Percentiles rank a stretch among this genome's conserved stretches.
phyloP scores from a whole-genome alignment of 176 grass and related monocot genomes.

The Oryza glumipatula region DNA sequence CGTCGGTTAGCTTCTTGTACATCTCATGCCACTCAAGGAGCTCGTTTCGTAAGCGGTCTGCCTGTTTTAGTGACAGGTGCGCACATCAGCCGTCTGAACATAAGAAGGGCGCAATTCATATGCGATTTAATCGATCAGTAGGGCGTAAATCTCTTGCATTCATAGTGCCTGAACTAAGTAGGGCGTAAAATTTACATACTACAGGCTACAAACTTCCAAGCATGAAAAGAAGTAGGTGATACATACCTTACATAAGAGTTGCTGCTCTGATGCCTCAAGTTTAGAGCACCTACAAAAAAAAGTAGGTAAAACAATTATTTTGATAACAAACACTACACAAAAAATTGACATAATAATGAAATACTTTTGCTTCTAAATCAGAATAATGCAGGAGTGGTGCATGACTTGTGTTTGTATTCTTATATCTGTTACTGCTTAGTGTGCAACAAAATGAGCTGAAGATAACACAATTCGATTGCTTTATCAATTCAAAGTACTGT shows the following conservation, averaged over 20 bases:
- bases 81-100: neutral
- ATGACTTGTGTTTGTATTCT: neutral
- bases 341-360: neutral
- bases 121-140: neutral
- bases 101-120: neutral
- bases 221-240: neutral
- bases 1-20: neutral
- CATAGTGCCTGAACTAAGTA: neutral
- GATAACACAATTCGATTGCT: neutral
- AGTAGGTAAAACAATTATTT: constrained; percentile 17
- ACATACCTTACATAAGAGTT: constrained; percentile 37
- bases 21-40: neutral
- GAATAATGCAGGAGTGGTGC: neutral
- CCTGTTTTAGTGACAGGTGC: constrained; percentile 25
- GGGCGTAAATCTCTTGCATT: neutral
- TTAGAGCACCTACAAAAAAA: constrained; percentile 33
- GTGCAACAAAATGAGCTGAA: neutral
- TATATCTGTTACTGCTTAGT: neutral
- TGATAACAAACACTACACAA: constrained; percentile 10
- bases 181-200: neutral
- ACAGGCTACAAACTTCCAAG: neutral
- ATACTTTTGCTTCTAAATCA: neutral
- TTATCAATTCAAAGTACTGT: neutral
- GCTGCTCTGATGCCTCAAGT: constrained; percentile 29
- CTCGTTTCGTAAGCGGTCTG: neutral